Evolutionary conservation across 441 rosid genomes (phyloP).

Genomic region (Populus hybrid): DNA sequence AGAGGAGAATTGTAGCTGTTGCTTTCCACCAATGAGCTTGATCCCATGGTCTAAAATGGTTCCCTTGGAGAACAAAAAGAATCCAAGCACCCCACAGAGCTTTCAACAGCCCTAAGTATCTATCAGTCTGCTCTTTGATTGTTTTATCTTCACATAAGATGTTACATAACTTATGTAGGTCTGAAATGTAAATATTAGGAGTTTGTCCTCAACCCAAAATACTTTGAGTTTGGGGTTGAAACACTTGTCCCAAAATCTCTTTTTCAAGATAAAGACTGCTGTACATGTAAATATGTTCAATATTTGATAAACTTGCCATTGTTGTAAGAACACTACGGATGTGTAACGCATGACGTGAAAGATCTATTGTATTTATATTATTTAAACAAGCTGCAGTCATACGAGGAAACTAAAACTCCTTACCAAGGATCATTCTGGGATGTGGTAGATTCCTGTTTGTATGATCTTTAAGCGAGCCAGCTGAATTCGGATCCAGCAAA

Average conservation of each 20-base stretch:
- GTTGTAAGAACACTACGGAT: not conserved
- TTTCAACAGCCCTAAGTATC: not conserved
- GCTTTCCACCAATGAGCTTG: conserved; percentile 66
- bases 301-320: not conserved
- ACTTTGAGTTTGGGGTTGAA: not conserved
- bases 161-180: not conserved
- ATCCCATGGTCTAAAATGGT: conserved; percentile 53
- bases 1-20: conserved; percentile 52
- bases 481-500: not conserved
- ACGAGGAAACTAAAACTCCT: not conserved
- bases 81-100: conserved; percentile 20
- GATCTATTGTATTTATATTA: not conserved
- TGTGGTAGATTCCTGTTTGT: not conserved
- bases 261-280: not conserved
- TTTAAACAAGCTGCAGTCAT: not conserved
- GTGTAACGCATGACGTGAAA: not conserved
- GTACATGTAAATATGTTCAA: not conserved
- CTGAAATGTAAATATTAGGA: not conserved
- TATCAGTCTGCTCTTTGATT: not conserved
- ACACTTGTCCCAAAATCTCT: not conserved
- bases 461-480: not conserved
- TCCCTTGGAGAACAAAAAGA: conserved; percentile 12
- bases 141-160: not conserved
- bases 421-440: not conserved
- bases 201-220: not conserved